Base-by-base conservation (phyloP, 176 grass and related monocot species). In the Zoysia pacifica region DNA sequence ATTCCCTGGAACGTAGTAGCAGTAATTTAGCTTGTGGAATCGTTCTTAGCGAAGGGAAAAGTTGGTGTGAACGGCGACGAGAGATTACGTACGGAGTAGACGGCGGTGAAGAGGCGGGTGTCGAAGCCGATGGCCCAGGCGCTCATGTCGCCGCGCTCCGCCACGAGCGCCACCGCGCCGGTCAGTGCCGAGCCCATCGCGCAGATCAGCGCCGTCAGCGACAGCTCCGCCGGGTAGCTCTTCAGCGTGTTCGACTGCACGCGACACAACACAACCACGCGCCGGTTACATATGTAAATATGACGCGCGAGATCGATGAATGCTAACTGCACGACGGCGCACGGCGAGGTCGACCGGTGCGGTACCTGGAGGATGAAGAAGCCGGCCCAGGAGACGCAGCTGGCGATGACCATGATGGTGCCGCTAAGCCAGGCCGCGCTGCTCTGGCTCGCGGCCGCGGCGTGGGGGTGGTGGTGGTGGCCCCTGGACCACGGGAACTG, bases 101-200 rank as follows among this genome's bases (percentile, higher is more conserved):
- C 70, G 71, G 59, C 93, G 66, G 96, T 93, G 92, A 93, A 86
- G 75, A 99, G 92, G 63, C 96, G 81, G 68, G 91, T 89, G 90
- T 99, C 96, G 62, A 90, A 82, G 42, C 96, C 92, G 9, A 99
- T 89, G 65, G 15, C 56, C 96, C 96, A 99, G 28, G 13, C 78
- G 75, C 77, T 50, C 72, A 84, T 81, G 58, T 90, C 74, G 51
- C 62, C 70, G 40, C 89, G 88, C 87, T 99, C 87, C n/a, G 77
- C 86, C 37, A 90, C 74, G 28, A 99, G 84, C 75, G 96, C 84
- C 20, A 99, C 75, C 0, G 42, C 81, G 47, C 77, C 79, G 79
- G 85, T 93, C 60, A 84, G 68, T 62, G 69, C 38, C 1, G 92
- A 38, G 48, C 96, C 92, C 71, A 89, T 7, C 10, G 50, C 77